A percentile compares a stretch with the other conserved stretches of the same genome.
phyloP scores from a whole-genome alignment of 169 alveolate species.

The Perkinsus marinus region DNA sequence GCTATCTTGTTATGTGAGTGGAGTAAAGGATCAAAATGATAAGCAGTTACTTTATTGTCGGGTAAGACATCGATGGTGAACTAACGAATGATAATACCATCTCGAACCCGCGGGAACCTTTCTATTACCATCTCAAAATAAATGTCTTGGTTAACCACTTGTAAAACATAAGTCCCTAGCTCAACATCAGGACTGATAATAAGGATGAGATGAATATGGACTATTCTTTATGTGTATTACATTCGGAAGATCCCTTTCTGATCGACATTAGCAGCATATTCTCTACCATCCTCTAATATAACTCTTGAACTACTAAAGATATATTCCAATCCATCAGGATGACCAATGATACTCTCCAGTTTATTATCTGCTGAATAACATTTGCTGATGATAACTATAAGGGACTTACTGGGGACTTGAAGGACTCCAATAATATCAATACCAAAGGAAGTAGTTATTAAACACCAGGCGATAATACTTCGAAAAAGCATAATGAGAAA shows the following conservation, averaged over 20 bases:
- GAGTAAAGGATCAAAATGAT: not conserved
- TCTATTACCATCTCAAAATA: not conserved
- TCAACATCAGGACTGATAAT: not conserved
- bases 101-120: not conserved
- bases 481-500: too few relatives aligned
- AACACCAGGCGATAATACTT: too few relatives aligned
- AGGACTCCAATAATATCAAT: not conserved
- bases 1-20: not conserved
- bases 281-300: not conserved
- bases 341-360: not conserved
- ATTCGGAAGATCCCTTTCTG: not conserved
- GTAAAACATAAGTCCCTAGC: not conserved
- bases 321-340: not conserved
- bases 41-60: not conserved
- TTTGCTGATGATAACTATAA: not conserved
- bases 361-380: not conserved
- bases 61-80: not conserved
- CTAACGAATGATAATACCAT: not conserved
- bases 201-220: not conserved
- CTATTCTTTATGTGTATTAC: not conserved
- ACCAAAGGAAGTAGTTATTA: not conserved
- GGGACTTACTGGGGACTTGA: not conserved
- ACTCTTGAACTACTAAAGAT: not conserved
- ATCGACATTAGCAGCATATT: not conserved
- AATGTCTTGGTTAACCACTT: not conserved